Percentiles rank a stretch among this genome's conserved stretches.
Evolutionary conservation across 495 filamentous ascomycete genomes (phyloP).

Genomic region (Hypoxylon perforatum): DNA sequence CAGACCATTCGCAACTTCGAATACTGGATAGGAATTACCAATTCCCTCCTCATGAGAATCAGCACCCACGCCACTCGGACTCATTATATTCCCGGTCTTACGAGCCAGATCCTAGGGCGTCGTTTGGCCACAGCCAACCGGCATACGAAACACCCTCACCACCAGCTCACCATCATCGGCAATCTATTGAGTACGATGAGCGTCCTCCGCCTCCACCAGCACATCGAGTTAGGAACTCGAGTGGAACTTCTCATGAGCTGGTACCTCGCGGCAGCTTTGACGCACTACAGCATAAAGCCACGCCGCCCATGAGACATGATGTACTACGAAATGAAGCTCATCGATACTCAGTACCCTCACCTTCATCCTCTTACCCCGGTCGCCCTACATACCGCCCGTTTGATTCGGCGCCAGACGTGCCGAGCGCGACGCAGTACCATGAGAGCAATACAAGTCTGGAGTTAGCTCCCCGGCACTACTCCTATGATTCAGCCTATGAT

Average conservation of each 20-base stretch:
- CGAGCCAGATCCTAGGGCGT: constrained; percentile 33
- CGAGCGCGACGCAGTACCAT: constrained; percentile 42
- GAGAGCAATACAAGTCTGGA: constrained; percentile 42
- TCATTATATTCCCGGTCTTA: constrained; percentile 25
- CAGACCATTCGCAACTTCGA: constrained; percentile 48
- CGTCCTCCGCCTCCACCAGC: constrained; percentile 59
- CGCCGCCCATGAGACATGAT: constrained; percentile 59
- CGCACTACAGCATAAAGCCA: constrained; percentile 43
- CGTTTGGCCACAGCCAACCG: constrained; percentile 31
- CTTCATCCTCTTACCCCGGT: constrained; percentile 55
- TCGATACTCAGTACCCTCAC: constrained; percentile 49
- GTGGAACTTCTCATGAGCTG: constrained; percentile 49
- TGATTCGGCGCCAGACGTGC: constrained; percentile 54
- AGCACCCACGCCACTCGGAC: constrained; percentile 34
- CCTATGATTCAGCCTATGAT: constrained; percentile 60
- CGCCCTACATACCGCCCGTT: constrained; percentile 58
- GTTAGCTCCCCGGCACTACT: constrained; percentile 58
- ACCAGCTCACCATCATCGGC: constrained; percentile 29
- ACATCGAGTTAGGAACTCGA: constrained; percentile 54
- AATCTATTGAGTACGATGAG: constrained; percentile 44
- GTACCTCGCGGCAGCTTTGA: constrained; percentile 49
- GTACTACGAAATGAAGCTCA: constrained; percentile 61
- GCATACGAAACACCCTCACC: constrained; percentile 23
- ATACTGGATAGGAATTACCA: constrained; percentile 47
- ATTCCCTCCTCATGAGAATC: constrained; percentile 46